Evolutionary conservation across 176 grass and related monocot genomes (phyloP).

Genomic region (Cymbopogon citratus): DNA sequence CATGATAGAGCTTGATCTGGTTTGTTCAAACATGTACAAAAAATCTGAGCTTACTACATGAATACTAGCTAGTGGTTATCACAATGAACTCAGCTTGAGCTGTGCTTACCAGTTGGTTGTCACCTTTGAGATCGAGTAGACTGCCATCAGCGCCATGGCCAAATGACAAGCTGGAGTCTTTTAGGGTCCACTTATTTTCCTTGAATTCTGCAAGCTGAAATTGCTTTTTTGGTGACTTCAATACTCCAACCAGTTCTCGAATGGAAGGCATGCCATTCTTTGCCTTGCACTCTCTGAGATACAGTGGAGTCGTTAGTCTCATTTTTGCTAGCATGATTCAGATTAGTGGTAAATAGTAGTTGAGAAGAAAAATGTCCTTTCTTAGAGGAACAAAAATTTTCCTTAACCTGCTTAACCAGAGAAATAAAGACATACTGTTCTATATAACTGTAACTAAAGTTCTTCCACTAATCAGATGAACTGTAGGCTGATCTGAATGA

Average conservation of each 20-base stretch:
- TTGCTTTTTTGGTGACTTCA: constrained; percentile 32
- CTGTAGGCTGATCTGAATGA: neutral
- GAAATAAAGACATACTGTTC: neutral
- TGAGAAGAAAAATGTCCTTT: neutral
- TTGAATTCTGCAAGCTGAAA: constrained; percentile 57
- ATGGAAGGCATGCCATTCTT: constrained; percentile 15
- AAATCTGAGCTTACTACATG: neutral
- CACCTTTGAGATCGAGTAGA: constrained; percentile 52
- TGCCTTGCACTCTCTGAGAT: constrained; percentile 36
- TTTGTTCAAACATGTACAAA: constrained; percentile 10
- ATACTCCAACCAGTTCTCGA: constrained; percentile 55
- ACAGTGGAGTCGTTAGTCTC: neutral
- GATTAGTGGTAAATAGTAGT: neutral
- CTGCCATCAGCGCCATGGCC: constrained; percentile 39
- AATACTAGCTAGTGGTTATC: neutral
- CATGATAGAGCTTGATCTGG: constrained; percentile 76
- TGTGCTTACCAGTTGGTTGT: constrained; percentile 47
- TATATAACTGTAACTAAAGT: neutral
- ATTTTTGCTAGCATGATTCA: neutral
- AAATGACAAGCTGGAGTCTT: constrained; percentile 44
- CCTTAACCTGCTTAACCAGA: neutral
- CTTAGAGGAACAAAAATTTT: neutral
- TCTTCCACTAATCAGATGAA: neutral
- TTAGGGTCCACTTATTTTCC: constrained; percentile 67
- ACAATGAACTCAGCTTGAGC: constrained; percentile 10